A percentile compares a stretch with the other conserved stretches of the same genome.
phyloP scores from a whole-genome alignment of 2,329 filamentous ascomycete species.

The Aureobasidium lini region DNA sequence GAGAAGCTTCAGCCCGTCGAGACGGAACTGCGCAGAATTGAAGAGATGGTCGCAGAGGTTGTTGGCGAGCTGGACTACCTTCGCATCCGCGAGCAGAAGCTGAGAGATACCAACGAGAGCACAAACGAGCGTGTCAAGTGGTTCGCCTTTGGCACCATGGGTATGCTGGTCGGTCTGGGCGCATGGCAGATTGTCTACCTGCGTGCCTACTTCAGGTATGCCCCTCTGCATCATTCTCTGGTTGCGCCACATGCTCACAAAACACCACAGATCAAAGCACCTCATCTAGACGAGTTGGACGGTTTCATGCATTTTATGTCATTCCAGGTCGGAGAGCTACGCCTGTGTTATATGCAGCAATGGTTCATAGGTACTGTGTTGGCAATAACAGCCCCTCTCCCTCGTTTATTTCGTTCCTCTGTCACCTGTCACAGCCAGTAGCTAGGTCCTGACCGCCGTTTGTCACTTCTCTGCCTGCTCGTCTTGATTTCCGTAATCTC shows the following conservation, averaged over 20 bases:
- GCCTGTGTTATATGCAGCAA: slow-evolving; percentile 1
- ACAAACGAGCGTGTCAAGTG: slow-evolving; percentile 98
- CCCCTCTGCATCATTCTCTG: slow-evolving; percentile 9
- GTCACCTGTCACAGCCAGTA: neutral
- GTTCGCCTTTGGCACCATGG: slow-evolving; percentile 93
- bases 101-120: slow-evolving; percentile 98
- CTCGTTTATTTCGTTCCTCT: neutral
- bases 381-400: slow-evolving; percentile 10
- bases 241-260: neutral
- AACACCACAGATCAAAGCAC: slow-evolving; percentile 38
- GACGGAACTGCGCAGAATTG: slow-evolving; percentile 84
- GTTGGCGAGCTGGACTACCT: slow-evolving; percentile 96
- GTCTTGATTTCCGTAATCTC: too few species aligned
- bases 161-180: slow-evolving; percentile 79
- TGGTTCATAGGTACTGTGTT: slow-evolving; percentile 12
- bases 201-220: slow-evolving; percentile 86
- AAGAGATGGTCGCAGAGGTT: slow-evolving; percentile 83
- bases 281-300: slow-evolving; percentile 34
- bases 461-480: neutral
- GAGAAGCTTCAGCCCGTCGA: slow-evolving; percentile 98
- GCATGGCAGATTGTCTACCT: slow-evolving; percentile 98
- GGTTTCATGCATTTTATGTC: slow-evolving; percentile 11
- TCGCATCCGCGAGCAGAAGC: slow-evolving; percentile 79
- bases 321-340: slow-evolving; percentile 1
- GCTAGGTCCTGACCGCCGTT: neutral